A percentile compares a stretch with the other conserved stretches of the same genome.
Conservation (phyloP, 192 early-diverging fungal genomes). For the Coemansia sp. region DNA sequence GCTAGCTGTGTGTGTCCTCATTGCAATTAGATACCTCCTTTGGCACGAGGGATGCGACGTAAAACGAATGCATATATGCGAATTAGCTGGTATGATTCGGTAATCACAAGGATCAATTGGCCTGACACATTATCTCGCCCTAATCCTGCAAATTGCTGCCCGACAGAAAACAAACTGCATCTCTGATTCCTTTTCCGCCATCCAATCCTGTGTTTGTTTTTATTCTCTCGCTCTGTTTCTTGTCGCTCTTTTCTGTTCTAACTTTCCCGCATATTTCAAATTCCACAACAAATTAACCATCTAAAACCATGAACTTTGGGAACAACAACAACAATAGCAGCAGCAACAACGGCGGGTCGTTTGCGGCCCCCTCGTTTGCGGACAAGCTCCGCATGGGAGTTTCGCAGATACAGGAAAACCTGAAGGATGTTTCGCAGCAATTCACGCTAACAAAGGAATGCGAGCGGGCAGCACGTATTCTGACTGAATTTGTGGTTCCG, state of each 20-base stretch:
- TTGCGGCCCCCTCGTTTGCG: constrained; percentile 41
- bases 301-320: constrained; percentile 39
- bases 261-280: not conserved
- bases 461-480: constrained; percentile 50
- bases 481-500: constrained; percentile 52
- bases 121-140: no score
- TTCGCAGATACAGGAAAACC: constrained; percentile 43
- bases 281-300: not conserved
- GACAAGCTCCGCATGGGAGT: constrained; percentile 56
- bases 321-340: constrained; percentile 17
- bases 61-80: no score
- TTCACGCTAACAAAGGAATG: constrained; percentile 54
- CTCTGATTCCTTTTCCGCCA: no score
- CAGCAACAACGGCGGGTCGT: constrained; percentile 18
- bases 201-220: not conserved
- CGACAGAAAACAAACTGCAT: no score
- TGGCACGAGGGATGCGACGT: no score
- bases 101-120: no score
- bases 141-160: no score
- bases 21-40: no score
- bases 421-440: constrained; percentile 40
- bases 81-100: no score
- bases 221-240: not conserved
- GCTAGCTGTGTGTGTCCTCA: no score
- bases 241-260: not conserved